These are phyloP conservation scores for Brassica nigra DNA, from an alignment of 345 rosid genomes.

Conservation along the genomic window DNA sequence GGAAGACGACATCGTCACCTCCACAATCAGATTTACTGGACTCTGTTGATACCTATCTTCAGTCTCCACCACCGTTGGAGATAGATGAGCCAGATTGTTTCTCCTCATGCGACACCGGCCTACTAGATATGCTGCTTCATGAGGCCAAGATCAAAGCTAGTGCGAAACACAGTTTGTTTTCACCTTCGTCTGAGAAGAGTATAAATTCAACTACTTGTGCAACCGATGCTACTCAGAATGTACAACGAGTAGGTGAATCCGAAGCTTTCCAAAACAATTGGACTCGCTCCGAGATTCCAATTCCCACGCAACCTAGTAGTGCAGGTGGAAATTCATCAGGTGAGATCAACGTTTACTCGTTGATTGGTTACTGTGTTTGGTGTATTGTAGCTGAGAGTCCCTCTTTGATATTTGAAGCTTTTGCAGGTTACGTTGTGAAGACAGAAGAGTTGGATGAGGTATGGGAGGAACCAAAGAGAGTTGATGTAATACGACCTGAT, in stretches of 20 bases:
- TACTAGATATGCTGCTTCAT: conserved; percentile 85
- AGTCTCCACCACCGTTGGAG: conserved; percentile 71
- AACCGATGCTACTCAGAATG: not conserved
- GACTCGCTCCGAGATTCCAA: no score
- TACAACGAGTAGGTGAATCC: not conserved
- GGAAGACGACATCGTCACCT: conserved; percentile 64
- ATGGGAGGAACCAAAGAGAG: conserved; percentile 36
- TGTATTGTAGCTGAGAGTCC: not conserved
- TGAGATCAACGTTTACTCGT: conserved; percentile 43
- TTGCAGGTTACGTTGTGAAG: conserved; percentile 31
- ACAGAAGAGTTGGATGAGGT: conserved; percentile 30
- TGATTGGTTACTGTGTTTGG: conserved; percentile 22
- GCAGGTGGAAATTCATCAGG: conserved; percentile 68
- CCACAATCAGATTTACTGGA: conserved; percentile 64
- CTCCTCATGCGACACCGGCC: conserved; percentile 80
- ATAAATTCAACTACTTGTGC: conserved; percentile 46
- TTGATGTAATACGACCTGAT: conserved; percentile 54
- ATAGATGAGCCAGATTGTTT: conserved; percentile 54
- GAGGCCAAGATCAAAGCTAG: conserved; percentile 74
- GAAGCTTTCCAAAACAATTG: no score
- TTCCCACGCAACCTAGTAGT: not conserved
- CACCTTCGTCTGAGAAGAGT: conserved; percentile 59
- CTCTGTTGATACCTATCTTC: conserved; percentile 73
- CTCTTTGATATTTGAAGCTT: conserved; percentile 13
- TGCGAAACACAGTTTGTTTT: conserved; percentile 63